Evolutionary conservation across 2,329 filamentous ascomycete species (phyloP), one percentile per base, ranked within the genome.

Genomic region (Cercospora berteroae): DNA sequence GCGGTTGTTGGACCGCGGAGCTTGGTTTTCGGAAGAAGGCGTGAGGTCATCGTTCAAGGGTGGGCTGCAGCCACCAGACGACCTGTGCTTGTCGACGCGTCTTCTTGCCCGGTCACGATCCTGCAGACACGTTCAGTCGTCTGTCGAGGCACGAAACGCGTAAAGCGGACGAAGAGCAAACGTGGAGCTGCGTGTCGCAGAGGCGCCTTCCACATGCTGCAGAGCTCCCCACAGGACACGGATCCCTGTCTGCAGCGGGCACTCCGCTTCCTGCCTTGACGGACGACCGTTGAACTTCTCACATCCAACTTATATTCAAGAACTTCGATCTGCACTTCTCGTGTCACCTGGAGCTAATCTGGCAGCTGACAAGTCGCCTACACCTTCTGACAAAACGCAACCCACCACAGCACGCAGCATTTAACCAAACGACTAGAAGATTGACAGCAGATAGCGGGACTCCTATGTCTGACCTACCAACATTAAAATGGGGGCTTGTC

Each of bases 401-500:
- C 7, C 23, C 5, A 2, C 20, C 5, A 23, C 23, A 52, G 20
- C 18, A 27, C 12, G 20, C 48, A 16, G 10, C 23, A 8, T 50
- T 23, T 52, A 25, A 27, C 13, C 25, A 25, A 10, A 23, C 48
- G 20, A 23, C 18, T 23, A 12, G 9, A 25, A 25, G 1, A 25
- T 27, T 52, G 48, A 25, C 48, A 55, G 13, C 48, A 55, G 6
- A 23, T 10, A 55, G 12, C 13, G 13, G 12, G 25, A 12, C 12
- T 18, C 9, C 23, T 8, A 68, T 68, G 67, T 59, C 67, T 12
- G 61, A 69, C 18, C 18, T 65, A 25, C 63, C 68, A 50, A 69
- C 63, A 2, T 18, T 67, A 6, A 66, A 63, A 16, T 69, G 68
- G 68, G 68, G 68, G 31, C 64, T 69, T 25, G 62, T 68, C 31